Base-by-base conservation (phyloP, 768 basidiomycete species). In the Tulasnella sp. region DNA sequence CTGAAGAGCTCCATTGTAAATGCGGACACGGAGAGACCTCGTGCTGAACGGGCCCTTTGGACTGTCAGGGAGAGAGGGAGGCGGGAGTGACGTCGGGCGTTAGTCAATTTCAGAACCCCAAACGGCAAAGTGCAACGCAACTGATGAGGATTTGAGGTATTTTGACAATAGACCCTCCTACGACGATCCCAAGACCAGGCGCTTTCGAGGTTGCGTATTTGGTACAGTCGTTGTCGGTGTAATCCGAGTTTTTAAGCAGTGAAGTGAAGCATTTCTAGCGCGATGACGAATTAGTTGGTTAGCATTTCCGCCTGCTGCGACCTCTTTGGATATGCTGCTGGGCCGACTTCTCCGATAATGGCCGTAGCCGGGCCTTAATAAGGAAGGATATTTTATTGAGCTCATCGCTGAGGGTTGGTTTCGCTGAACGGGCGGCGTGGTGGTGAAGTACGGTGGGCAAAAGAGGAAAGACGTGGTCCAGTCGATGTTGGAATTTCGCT, bases 111-210 rank as follows among this genome's bases (percentile, higher is more conserved):
- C 31, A 38, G 45, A 42, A 8, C 39, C 67, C 58, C 12, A n/a
- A 5, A 9, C 11, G 38, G 58, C 22, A 29, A 40, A 14, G 40
- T 9, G 15, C 3, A n/a, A 85, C 92, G 81, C 79, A 58, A 93
- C 93, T 93, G 74, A 94, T 87, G 37, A 93, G 80, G n/a, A 97
- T 85, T 82, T 99, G 97, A 0, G 97, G 97, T 2, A 99, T 88
- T 83, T 99, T 99, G 90, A 99, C 93, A 78, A 99, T 93, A 2
- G 91, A 90, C 0, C 96, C 96, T 54, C 93, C 97, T 1, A 93
- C 85, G 58, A 99, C 96, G 71, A 99, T 96, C 0, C 91, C 97
- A 19, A 99, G 84, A 0, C 97, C 96, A 9, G 99, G 85, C 0
- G 91, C 96, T 82, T 99, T 99, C 2, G 96, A 97, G 73, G 97